Evolutionary conservation across 163 green algal species (phyloP), one percentile per base, ranked within the genome.

Genomic region (Scenedesmus sp.): DNA sequence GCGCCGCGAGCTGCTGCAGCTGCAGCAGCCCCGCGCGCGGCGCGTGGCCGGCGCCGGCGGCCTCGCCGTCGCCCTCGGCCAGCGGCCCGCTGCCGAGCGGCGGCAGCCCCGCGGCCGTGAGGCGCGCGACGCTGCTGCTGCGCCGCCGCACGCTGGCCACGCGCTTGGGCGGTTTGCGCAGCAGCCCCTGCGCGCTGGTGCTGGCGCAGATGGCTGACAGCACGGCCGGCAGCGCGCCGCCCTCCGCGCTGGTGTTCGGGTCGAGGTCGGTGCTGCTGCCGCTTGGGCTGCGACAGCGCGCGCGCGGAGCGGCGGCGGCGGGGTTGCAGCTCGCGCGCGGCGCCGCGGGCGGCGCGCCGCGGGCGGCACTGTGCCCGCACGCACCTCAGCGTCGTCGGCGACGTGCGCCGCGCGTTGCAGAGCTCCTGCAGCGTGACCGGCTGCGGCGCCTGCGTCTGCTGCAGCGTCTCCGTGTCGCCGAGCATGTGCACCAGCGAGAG

Each of bases 401-500:
- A 14, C 47, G 14, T 56, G 47, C 17, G 14, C 17, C 17, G 33
- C 0, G 17, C 44, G 60, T 28, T 70, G 50, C 70, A 78, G 6
- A 78, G 42, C 22, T 78, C 56, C 22, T 70, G 34, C 33, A 78
- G 57, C 39, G 28, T 78, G 17, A 78, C 53, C 26, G 70, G 70
- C 53, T 60, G 53, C 11, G 70, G 33, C 4, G 26, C 26, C 26
- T 71, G 58, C 15, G 31, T 54, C 22, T 66, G 31, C 24, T 28
- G n/a, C 20, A 80, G 71, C 11, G 71, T 80, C 24, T 81, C 70
- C 5, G 70, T 67, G 31, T 77, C 80, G 6, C 80, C 80, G 45
- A 85, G 57, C 63, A 82, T 45, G 24, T 77, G 47, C 36, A 85
- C 56, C 54, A 85, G 72, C 6, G 54, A 58, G 26, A 75, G 51